These are phyloP conservation scores for Aspergillus sp. DNA, from an alignment of 2,329 filamentous ascomycete genomes.

Conservation along the genomic window DNA sequence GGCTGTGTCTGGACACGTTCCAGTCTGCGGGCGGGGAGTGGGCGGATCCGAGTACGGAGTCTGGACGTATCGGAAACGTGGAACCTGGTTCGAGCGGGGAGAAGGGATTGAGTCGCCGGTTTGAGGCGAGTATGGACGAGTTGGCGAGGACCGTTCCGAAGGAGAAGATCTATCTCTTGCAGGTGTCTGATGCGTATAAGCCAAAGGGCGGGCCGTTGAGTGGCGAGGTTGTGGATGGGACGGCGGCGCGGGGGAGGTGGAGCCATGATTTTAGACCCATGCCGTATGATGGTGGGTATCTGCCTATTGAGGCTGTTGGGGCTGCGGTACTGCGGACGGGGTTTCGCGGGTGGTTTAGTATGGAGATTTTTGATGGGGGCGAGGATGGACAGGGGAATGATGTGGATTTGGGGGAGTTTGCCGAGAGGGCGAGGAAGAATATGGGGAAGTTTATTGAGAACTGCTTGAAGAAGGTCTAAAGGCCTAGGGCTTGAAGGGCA, in stretches of 20 bases:
- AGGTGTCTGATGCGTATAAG: constrained; percentile 76
- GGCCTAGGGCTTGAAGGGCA: not conserved
- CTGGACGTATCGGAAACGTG: constrained; percentile 60
- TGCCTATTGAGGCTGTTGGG: constrained; percentile 69
- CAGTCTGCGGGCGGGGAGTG: constrained; percentile 74
- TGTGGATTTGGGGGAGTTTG: constrained; percentile 48
- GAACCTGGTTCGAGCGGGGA: constrained; percentile 27
- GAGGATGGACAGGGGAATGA: constrained; percentile 55
- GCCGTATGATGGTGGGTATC: constrained; percentile 71
- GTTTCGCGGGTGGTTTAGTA: constrained; percentile 68
- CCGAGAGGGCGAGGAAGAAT: constrained; percentile 56
- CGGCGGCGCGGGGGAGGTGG: constrained; percentile 66
- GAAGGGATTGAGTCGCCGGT: constrained; percentile 56
- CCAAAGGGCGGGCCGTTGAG: constrained; percentile 58
- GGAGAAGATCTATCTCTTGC: constrained; percentile 74
- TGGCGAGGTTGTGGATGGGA: constrained; percentile 56
- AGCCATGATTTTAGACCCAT: constrained; percentile 72
- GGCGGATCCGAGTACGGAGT: constrained; percentile 69
- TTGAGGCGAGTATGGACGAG: constrained; percentile 59
- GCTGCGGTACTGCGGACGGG: constrained; percentile 70
- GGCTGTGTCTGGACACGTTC: constrained; percentile 78
- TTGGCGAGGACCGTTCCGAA: constrained; percentile 62
- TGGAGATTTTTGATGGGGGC: constrained; percentile 71
- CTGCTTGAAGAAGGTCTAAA: constrained; percentile 27
- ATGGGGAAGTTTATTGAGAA: constrained; percentile 51